Evolutionary conservation across 495 filamentous ascomycete genomes (phyloP), one percentile per base, ranked within the genome.

Genomic region (Neurospora sp.): DNA sequence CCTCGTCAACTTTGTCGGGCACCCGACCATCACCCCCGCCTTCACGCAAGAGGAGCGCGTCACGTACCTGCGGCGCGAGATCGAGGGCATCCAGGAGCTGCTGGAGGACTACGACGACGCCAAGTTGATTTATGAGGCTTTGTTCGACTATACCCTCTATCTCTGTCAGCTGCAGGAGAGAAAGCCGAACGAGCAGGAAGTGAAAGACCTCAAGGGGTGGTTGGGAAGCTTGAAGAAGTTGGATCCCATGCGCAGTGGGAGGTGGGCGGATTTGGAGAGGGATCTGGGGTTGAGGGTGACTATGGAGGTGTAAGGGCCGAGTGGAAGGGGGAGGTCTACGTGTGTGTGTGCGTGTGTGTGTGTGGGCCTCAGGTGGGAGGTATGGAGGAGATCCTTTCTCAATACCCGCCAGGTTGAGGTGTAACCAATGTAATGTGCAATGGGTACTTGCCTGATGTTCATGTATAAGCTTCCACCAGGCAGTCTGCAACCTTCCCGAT

Each of bases 71-170:
- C 83, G 80, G 69, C 82, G 86, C 68, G 90, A 95, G 77, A 87
- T 94, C 20, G 88, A 89, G 4, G 84, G 85, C 31, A 86, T 95
- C 73, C 85, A 87, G 77, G 93, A 93, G 35, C 87, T 95, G 81
- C 79, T 94, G 22, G 90, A 92, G 74, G 90, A 89, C 70, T 92
- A 90, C n/a, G 86, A 86, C 31, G 88, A 93, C 71, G 89, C 90
- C 77, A 94, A 93, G 79, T 92, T 91, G 82, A 90, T 95, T 20
- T 92, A 95, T 76, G 90, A 94, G 78, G 90, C 89, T 7, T 81
- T 97, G 70, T 85, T 95, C 45, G 87, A 90, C 45, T 89, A 88
- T 72, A 82, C 92, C 40, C 77, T 86, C 16, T 77, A 84, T 10
- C 70, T 89, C n/a, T 83, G 80, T 41, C 79, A 80, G 68, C 76